Conservation (phyloP, 1,284 basidiomycete species). For the Moniliophthora roreri region DNA sequence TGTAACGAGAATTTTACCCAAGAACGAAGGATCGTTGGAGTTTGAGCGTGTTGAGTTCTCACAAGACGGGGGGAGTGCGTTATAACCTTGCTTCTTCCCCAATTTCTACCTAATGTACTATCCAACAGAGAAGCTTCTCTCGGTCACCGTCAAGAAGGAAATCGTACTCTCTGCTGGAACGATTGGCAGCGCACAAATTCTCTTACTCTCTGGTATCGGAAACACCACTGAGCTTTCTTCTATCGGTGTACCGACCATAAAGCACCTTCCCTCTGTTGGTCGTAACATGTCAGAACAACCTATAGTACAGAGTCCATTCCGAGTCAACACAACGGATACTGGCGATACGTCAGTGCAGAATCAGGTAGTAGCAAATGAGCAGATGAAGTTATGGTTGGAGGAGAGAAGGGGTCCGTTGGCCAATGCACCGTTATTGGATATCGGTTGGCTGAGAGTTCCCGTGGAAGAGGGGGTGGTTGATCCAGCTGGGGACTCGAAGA, state of each 20-base stretch:
- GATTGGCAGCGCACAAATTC: constrained; percentile 24
- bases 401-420: constrained; percentile 23
- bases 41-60: constrained; percentile 7
- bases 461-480: constrained; percentile 14
- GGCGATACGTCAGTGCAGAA: constrained; percentile 20
- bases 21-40: neutral
- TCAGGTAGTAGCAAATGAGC: constrained; percentile 12
- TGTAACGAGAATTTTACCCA: constrained; percentile 16
- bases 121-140: neutral
- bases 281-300: constrained; percentile 36
- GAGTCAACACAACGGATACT: constrained; percentile 21
- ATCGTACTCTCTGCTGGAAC: constrained; percentile 25
- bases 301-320: constrained; percentile 19
- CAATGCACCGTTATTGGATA: constrained; percentile 17
- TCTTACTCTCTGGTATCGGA: constrained; percentile 34
- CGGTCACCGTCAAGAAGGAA: constrained; percentile 19
- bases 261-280: constrained; percentile 29
- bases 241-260: constrained; percentile 25
- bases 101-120: neutral
- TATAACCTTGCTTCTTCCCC: constrained; percentile 22
- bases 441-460: constrained; percentile 23
- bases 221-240: constrained; percentile 21
- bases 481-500: constrained; percentile 19
- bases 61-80: constrained; percentile 20
- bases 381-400: constrained; percentile 19